These are phyloP conservation scores for Camellia granthamiana DNA, from an alignment of 148 eudicot species.

Conservation along the genomic window DNA sequence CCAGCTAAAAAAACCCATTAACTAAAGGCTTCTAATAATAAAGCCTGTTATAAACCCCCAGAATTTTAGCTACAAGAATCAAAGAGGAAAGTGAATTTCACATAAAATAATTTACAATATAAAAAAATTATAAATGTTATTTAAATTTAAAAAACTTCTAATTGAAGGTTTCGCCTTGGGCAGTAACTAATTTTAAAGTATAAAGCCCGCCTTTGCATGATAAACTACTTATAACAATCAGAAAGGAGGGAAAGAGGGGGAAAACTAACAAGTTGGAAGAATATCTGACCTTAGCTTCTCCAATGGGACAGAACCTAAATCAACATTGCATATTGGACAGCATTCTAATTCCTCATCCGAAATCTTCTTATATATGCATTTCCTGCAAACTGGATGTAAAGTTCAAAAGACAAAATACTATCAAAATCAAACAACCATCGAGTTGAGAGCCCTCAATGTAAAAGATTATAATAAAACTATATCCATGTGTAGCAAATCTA, in stretches of 20 bases:
- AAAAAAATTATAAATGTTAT: no score
- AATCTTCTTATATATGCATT: slow-evolving; percentile 72
- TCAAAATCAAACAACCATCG: not conserved
- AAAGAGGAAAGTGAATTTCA: not conserved
- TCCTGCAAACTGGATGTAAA: slow-evolving; percentile 72
- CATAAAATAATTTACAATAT: no score
- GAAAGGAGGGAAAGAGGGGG: not conserved
- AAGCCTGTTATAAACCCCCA: no score
- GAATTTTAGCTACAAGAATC: no score
- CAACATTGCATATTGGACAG: slow-evolving; percentile 80
- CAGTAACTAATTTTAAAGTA: not conserved
- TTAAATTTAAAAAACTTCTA: no score
- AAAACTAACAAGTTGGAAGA: not conserved
- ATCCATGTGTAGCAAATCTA: not conserved
- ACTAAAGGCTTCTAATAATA: no score
- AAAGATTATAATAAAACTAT: not conserved
- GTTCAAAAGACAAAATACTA: not conserved
- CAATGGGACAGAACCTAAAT: slow-evolving; percentile 70
- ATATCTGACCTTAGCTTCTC: slow-evolving; percentile 77
- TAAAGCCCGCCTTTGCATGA: not conserved
- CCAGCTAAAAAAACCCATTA: no score
- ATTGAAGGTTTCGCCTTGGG: not conserved
- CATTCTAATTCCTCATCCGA: slow-evolving; percentile 80
- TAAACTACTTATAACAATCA: not conserved
- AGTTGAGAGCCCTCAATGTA: not conserved